These are phyloP conservation scores for Russula lepida DNA, from an alignment of 768 basidiomycete genomes.

Conservation along the genomic window DNA sequence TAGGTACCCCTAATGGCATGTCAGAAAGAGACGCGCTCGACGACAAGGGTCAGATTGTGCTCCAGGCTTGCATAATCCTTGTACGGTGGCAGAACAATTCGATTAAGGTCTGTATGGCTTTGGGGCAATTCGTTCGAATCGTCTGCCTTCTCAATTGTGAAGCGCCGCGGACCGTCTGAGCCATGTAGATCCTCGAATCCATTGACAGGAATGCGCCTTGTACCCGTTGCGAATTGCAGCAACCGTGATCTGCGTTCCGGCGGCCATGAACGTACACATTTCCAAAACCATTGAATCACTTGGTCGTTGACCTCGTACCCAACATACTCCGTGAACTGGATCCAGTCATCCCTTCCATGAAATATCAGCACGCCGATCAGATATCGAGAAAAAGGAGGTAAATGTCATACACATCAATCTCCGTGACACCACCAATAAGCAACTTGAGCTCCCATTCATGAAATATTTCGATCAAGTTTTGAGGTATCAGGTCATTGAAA, in stretches of 20 bases:
- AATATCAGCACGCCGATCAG: neutral
- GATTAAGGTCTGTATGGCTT: conserved; percentile 93
- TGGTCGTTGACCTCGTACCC: conserved; percentile 93
- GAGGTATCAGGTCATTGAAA: conserved; percentile 97
- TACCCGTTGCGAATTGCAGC: conserved; percentile 94
- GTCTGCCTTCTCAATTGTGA: conserved; percentile 98
- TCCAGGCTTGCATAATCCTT: conserved; percentile 92
- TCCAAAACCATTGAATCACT: conserved; percentile 99
- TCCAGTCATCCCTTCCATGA: conserved; percentile 80
- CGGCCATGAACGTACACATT: conserved; percentile 95
- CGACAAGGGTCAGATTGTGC: conserved; percentile 89
- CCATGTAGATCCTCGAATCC: conserved; percentile 99
- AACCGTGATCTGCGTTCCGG: conserved; percentile 95
- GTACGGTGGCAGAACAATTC: conserved; percentile 96
- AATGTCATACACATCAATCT: conserved; percentile 88
- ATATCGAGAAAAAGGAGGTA: too few relatives aligned
- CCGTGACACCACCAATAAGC: conserved; percentile 98
- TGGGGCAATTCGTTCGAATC: conserved; percentile 95
- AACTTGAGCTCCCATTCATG: conserved; percentile 97
- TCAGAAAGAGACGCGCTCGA: conserved; percentile 57
- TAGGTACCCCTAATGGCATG: neutral
- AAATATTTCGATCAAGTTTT: conserved; percentile 96
- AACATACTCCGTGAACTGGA: conserved; percentile 97
- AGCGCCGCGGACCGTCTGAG: conserved; percentile 90
- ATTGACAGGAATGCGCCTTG: conserved; percentile 93